Evolutionary conservation across 1,139 yeast species (phyloP).

Genomic region (Lodderomyces orthopsilosis): DNA sequence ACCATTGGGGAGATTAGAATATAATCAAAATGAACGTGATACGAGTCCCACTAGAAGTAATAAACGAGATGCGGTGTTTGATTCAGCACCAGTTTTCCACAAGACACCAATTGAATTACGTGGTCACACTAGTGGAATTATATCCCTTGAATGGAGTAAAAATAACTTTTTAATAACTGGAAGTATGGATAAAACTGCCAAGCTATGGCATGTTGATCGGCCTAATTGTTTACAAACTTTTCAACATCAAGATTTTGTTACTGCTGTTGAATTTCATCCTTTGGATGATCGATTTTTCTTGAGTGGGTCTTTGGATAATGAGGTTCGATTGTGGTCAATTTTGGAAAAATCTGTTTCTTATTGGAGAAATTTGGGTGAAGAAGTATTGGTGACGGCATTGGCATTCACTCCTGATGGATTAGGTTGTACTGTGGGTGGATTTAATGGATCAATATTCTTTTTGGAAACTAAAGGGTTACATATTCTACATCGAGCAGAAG

Average conservation of each 20-base stretch:
- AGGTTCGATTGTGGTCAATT: slow-evolving; percentile 80
- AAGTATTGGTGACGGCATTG: slow-evolving; percentile 67
- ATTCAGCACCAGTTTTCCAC: slow-evolving; percentile 77
- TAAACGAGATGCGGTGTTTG: slow-evolving; percentile 19
- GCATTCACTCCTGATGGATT: slow-evolving; percentile 70
- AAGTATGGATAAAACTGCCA: slow-evolving; percentile 82
- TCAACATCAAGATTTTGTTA: slow-evolving; percentile 76
- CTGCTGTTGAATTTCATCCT: slow-evolving; percentile 81
- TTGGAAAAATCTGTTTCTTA: slow-evolving; percentile 51
- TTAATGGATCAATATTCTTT: slow-evolving; percentile 66
- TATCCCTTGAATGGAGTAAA: slow-evolving; percentile 84
- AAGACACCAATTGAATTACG: slow-evolving; percentile 60
- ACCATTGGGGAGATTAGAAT: slow-evolving; percentile 56
- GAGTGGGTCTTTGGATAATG: slow-evolving; percentile 79
- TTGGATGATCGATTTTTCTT: slow-evolving; percentile 83
- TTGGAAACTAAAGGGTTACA: slow-evolving; percentile 67
- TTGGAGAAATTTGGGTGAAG: slow-evolving; percentile 42
- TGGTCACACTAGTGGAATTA: slow-evolving; percentile 70
- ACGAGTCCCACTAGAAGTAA: slow-evolving; percentile 11
- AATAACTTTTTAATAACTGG: slow-evolving; percentile 79
- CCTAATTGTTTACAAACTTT: slow-evolving; percentile 62
- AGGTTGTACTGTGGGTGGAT: slow-evolving; percentile 72
- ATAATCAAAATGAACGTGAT: slow-evolving; percentile 20
- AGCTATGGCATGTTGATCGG: slow-evolving; percentile 81
- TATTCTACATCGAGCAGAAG: slow-evolving; percentile 53